Percentiles rank a stretch among this genome's conserved stretches.
These are phyloP conservation scores for Ascoidea tarda DNA, from an alignment of 805 yeast genomes.

Conservation along the genomic window DNA sequence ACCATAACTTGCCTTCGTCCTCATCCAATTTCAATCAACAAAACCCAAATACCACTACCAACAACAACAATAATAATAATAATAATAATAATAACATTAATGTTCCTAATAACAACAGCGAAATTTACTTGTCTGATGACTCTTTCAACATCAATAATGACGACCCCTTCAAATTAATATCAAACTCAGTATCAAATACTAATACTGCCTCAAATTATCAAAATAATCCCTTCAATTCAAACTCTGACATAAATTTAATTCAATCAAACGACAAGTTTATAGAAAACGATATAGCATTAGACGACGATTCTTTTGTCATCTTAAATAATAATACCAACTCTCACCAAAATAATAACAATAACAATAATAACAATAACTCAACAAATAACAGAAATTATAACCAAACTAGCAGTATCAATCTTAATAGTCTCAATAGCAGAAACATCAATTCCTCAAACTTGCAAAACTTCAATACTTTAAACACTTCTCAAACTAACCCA, in stretches of 20 bases:
- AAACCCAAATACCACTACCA: not conserved
- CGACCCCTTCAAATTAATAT: not conserved
- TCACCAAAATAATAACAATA: not conserved
- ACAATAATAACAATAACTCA: not conserved
- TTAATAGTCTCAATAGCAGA: not conserved
- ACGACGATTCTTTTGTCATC: not conserved
- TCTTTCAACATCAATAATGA: not conserved
- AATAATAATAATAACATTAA: not conserved
- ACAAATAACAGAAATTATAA: not conserved
- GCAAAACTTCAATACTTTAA: conserved; percentile 5
- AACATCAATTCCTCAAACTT: not conserved
- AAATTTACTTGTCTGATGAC: conserved; percentile 3
- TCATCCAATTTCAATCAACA: too few relatives aligned
- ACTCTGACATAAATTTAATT: not conserved
- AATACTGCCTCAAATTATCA: conserved; percentile 2
- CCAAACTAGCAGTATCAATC: not conserved
- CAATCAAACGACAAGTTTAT: conserved; percentile 15
- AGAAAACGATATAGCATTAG: conserved; percentile 20
- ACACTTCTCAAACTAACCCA: not conserved
- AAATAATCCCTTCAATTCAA: conserved; percentile 1
- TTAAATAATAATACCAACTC: not conserved
- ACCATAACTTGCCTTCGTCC: not conserved
- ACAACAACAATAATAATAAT: not conserved
- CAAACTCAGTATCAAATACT: not conserved
- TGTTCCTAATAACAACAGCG: conserved; percentile 6